Percentiles rank a stretch among this genome's conserved stretches.
These are phyloP conservation scores for Tylopilus sp. DNA, from an alignment of 1,284 basidiomycete genomes.

Conservation along the genomic window DNA sequence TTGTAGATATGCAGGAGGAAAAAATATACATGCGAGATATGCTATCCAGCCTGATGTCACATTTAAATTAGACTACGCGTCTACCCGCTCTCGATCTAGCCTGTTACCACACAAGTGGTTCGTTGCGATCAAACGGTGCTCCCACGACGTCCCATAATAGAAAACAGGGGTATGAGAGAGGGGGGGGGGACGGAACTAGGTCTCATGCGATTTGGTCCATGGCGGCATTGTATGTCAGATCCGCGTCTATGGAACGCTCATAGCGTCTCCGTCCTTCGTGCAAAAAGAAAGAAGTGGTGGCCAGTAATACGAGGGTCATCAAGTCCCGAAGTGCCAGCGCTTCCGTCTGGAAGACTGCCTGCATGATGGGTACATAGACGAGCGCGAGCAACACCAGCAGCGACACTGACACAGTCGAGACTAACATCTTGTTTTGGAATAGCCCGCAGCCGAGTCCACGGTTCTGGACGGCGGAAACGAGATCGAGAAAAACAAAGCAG, in stretches of 20 bases:
- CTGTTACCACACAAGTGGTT: background rate
- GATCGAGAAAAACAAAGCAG: slow-evolving; percentile 94
- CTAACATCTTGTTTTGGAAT: slow-evolving; percentile 83
- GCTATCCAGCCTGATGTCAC: slow-evolving; percentile 3
- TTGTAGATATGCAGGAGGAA: background rate
- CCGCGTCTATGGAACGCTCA: slow-evolving; percentile 54
- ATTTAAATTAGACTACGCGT: slow-evolving; percentile 5
- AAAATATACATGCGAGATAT: background rate
- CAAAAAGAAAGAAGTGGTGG: slow-evolving; percentile 60
- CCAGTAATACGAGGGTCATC: slow-evolving; percentile 68
- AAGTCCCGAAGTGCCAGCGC: slow-evolving; percentile 71
- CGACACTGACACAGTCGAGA: slow-evolving; percentile 82
- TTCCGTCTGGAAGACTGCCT: slow-evolving; percentile 91
- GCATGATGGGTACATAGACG: slow-evolving; percentile 89
- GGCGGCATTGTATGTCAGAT: slow-evolving; percentile 34
- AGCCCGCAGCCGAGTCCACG: slow-evolving; percentile 82
- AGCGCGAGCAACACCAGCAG: slow-evolving; percentile 80
- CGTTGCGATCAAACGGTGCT: background rate
- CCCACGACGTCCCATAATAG: background rate
- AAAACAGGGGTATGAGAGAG: background rate
- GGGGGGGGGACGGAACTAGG: background rate
- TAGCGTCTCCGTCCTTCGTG: slow-evolving; percentile 82
- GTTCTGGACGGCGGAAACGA: slow-evolving; percentile 93
- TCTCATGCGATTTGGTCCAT: slow-evolving; percentile 45
- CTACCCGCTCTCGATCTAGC: background rate